A percentile compares a stretch with the other conserved stretches of the same genome.
Conservation (phyloP, 2,329 filamentous ascomycete genomes). For the Fusarium lateritium region DNA sequence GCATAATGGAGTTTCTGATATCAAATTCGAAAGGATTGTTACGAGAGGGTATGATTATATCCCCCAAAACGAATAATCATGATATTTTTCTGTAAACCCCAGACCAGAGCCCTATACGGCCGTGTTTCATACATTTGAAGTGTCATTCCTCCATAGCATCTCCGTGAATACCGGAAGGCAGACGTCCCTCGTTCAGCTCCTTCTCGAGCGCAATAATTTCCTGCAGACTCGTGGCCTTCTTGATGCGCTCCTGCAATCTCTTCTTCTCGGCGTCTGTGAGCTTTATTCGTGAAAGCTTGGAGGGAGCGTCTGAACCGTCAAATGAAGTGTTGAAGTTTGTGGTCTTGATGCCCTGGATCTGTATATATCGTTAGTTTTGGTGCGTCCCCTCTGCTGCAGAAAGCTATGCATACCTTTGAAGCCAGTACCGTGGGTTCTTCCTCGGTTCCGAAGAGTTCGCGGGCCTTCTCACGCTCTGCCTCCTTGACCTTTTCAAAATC, state of each 20-base stretch:
- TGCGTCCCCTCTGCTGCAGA: not conserved
- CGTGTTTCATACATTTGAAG: constrained; percentile 12
- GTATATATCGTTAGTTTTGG: constrained; percentile 24
- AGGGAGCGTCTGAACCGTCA: constrained; percentile 61
- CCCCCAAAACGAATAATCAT: constrained; percentile 30
- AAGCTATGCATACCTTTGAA: constrained; percentile 66
- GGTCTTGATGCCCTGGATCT: constrained; percentile 89
- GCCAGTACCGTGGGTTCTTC: constrained; percentile 86
- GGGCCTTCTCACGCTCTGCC: constrained; percentile 81
- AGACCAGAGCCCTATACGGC: constrained; percentile 16
- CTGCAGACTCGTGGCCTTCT: constrained; percentile 87
- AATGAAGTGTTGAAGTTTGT: constrained; percentile 74
- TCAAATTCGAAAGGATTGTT: constrained; percentile 5
- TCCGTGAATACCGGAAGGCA: constrained; percentile 77
- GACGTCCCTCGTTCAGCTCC: constrained; percentile 88
- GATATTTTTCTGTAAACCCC: constrained; percentile 32
- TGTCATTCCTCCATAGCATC: constrained; percentile 73
- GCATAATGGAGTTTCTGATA: not conserved
- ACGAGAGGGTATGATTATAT: constrained; percentile 24
- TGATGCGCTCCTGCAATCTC: constrained; percentile 87
- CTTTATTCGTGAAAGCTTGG: constrained; percentile 83
- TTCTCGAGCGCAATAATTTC: constrained; percentile 94
- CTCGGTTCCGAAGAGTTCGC: constrained; percentile 85
- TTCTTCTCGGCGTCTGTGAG: constrained; percentile 91
- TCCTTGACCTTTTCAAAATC: constrained; percentile 95